Base-by-base conservation (phyloP, 805 yeast genomes). In the Jamesozyma spencerorum region DNA sequence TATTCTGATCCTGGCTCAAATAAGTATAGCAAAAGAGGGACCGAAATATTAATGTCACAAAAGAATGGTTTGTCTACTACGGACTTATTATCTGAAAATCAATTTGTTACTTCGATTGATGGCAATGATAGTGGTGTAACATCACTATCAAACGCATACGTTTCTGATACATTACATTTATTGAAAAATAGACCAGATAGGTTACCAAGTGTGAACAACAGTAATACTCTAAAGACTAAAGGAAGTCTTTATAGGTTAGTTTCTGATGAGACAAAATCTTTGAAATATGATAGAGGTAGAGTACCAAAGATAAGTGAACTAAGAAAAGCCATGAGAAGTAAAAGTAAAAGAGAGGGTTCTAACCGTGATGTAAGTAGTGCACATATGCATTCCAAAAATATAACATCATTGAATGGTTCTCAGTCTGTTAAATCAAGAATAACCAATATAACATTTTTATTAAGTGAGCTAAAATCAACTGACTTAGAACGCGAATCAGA, bases 401-500 rank as follows among this genome's bases (percentile, higher is more conserved):
- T 36, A 12, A 22, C 31, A 11, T 39, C 54, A 2, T 17, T 56
- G 20, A 45, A 49, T 18, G 63, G 63, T 4, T 51, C 65, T 5
- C 64, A 60, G 39, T 60, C 65, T 6, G 60, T 62, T 3, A 60
- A 54, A 39, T 62, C 66, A 2, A 56, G 55, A 38, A 57, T 62
- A 3, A 62, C 65, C 10, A 59, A 62, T 42, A 61, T 62, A 5
- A 60, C 66, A 5, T 62, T 62, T 38, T 49, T 62, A 31, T 46
- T 62, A 12, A 53, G 53, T 35, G 66, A 62, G 43, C 42, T 62
- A 15, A 55, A 55, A 28, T 55, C 50, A 32, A 38, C 35, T 18
- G 33, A 45, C 7, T 45, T 43, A 27, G 51, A 48, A 24, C 45
- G 38, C 24, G 53, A 52, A 17, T 50, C 46, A 13, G 44, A 49